A percentile compares a stretch with the other conserved stretches of the same genome.
Evolutionary conservation across 1,139 yeast species (phyloP).

Genomic region (Saccharomyces pastorianus): DNA sequence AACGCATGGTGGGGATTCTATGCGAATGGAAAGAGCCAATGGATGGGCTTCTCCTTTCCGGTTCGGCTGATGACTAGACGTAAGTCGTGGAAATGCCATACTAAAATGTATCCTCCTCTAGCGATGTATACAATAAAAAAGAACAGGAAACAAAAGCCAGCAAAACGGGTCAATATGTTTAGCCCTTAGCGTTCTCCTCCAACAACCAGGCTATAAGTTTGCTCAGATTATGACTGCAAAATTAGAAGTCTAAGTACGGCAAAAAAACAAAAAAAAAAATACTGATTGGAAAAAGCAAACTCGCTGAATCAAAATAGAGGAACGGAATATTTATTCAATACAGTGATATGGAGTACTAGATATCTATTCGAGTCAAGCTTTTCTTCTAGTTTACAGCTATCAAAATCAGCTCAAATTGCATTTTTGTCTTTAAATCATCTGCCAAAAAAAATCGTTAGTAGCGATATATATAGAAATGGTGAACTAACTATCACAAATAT

Average conservation of each 20-base stretch:
- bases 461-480: background rate
- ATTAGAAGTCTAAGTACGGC: background rate
- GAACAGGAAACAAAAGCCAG: background rate
- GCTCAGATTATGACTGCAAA: background rate
- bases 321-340: too few relatives aligned
- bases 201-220: background rate
- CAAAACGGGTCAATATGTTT: background rate
- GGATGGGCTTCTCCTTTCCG: conserved; percentile 23
- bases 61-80: background rate
- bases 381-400: background rate
- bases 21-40: conserved; percentile 46
- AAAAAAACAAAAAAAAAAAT: background rate
- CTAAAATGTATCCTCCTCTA: background rate
- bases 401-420: background rate
- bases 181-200: background rate
- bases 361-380: background rate
- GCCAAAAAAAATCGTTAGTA: background rate
- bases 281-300: background rate
- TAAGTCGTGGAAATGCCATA: background rate
- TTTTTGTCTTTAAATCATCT: background rate
- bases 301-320: background rate
- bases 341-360: too few relatives aligned
- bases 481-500: background rate
- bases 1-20: conserved; percentile 88
- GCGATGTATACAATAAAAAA: background rate